Conservation (phyloP, 1,284 basidiomycete species). For the Mycena sp. region DNA sequence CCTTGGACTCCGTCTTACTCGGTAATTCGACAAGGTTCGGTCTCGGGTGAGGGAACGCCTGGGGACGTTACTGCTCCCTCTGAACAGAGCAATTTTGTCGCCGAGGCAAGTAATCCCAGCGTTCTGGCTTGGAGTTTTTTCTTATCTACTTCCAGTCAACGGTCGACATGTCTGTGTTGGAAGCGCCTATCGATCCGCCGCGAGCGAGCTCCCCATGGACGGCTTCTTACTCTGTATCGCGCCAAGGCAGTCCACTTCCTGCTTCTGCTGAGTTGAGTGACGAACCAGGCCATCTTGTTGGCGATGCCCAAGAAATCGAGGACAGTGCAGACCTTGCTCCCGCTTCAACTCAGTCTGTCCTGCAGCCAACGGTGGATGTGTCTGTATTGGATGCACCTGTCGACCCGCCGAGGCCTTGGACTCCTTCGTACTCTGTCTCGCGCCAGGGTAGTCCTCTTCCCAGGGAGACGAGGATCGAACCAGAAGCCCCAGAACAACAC, state of each 20-base stretch:
- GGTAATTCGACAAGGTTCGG: conserved; percentile 49
- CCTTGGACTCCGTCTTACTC: conserved; percentile 59
- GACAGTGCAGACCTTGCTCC: neutral
- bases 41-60: conserved; percentile 21
- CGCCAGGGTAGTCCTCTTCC: conserved; percentile 36
- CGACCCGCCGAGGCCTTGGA: conserved; percentile 38
- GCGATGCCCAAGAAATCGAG: neutral
- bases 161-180: conserved; percentile 16
- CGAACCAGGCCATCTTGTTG: neutral
- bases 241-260: conserved; percentile 38
- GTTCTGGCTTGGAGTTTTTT: neutral
- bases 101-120: conserved; percentile 6
- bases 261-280: conserved; percentile 5
- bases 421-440: conserved; percentile 44
- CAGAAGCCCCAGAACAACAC: too few relatives aligned
- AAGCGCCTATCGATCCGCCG: conserved; percentile 19
- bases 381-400: conserved; percentile 19
- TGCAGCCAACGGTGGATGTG: conserved; percentile 7
- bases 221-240: conserved; percentile 44
- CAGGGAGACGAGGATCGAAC: too few relatives aligned
- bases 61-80: conserved; percentile 5
- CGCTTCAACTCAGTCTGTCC: neutral
- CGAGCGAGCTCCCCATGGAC: conserved; percentile 40
- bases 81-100: conserved; percentile 9
- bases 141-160: conserved; percentile 16